A percentile compares a stretch with the other conserved stretches of the same genome.
Evolutionary conservation across 2,329 filamentous ascomycete genomes (phyloP).

Genomic region (Calonectria pseudoturangicola): DNA sequence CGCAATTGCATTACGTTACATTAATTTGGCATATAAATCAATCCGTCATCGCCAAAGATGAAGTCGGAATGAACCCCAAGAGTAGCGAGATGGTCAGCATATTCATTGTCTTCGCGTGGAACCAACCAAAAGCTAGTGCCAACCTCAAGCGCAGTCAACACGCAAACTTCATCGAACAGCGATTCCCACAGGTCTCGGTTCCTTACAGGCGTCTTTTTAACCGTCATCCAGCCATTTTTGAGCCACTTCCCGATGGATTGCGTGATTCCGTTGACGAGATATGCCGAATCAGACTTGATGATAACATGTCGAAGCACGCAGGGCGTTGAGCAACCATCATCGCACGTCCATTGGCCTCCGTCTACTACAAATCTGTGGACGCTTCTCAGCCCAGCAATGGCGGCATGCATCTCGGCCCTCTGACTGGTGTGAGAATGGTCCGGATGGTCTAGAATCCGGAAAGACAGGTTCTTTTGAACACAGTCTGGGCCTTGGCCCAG

Average conservation of each 20-base stretch:
- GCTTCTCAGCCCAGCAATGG: background rate
- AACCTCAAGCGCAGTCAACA: background rate
- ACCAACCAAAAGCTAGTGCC: background rate
- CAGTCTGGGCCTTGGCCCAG: background rate
- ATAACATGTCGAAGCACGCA: background rate
- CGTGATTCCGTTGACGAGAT: slow-evolving; percentile 4
- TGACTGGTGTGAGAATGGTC: background rate
- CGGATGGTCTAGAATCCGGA: background rate
- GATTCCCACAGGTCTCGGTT: background rate
- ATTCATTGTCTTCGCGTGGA: background rate
- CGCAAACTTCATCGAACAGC: background rate
- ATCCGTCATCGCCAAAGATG: background rate
- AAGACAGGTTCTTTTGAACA: background rate
- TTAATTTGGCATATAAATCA: background rate
- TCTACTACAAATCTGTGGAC: background rate
- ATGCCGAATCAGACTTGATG: background rate
- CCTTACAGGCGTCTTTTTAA: background rate
- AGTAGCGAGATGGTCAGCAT: background rate
- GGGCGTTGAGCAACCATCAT: background rate
- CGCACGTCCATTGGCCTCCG: slow-evolving; percentile 8
- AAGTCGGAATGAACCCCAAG: background rate
- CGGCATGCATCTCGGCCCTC: background rate
- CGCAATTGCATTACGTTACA: no score
- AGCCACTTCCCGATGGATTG: background rate
- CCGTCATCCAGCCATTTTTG: background rate